Base-by-base conservation (phyloP, 306 rosid genomes). In the Acacia melanoxylon region DNA sequence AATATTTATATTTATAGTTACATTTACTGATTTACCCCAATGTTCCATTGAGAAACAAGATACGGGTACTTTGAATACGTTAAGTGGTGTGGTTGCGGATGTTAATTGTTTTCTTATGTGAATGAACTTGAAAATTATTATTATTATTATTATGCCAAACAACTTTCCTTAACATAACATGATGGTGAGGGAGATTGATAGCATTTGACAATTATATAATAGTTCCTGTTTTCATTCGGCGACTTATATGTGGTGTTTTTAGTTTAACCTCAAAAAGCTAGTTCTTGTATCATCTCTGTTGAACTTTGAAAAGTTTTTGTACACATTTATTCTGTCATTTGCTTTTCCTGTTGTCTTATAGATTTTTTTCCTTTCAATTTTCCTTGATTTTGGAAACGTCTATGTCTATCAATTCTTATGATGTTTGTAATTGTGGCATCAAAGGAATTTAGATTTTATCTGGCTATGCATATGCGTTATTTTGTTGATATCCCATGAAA, bases 241-340 rank as follows among this genome's bases (percentile, higher is more conserved):
- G 27, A 37, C 69, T 46, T 33, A 48, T 46, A 17, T 37, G 14
- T 61, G 46, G 24, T 42, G 24, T 65, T 44, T 37, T 8, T 16
- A 10, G 44, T 63, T 80, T 33, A 51, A 72, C 46, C 3, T 9
- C 11, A 22, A 66, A 68, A 41, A 33, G 52, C 16, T 79, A 12
- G 19, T 71, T 69, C 79, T 62, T 63, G 66, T 61, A 6, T 54
- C 74, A 41, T 8, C 42, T 79, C 72, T 67, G 80, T 76, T 85
- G 58, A 54, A 25, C 80, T 52, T 29, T 19, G 54, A 15, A 46
- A 63, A 70, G 72, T 51, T 61, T 17, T 2, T 19, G 25, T 16
- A 15, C 41, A 15, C 19, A 31, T 42, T 78, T 62, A 62, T 63
- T 8, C 7, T 22, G 68, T 31, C 62, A 62, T 78, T 67, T 68